phyloP scores from a whole-genome alignment of 1,139 yeast species.

The Ogataea hybrid region DNA sequence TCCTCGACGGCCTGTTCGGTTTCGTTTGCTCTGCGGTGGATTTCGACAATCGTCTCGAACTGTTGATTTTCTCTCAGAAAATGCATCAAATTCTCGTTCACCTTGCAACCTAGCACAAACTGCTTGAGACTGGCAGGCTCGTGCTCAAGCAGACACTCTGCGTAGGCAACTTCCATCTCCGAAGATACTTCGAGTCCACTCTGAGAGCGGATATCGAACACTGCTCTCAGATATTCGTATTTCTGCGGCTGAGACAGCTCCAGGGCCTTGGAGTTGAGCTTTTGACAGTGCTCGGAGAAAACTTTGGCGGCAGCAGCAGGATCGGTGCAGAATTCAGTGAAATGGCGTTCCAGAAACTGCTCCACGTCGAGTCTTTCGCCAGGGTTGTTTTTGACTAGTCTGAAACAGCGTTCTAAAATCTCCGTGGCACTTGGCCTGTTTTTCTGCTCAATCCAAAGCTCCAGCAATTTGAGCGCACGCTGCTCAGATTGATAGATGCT shows the following conservation, averaged over 20 bases:
- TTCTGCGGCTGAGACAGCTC: conserved; percentile 31
- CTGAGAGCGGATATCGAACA: conserved; percentile 21
- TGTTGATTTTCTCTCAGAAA: conserved; percentile 33
- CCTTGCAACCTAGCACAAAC: conserved; percentile 19
- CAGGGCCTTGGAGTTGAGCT: conserved; percentile 39
- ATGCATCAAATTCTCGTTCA: conserved; percentile 27
- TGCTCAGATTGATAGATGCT: conserved; percentile 54
- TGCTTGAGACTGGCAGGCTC: conserved; percentile 23
- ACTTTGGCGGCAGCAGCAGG: conserved; percentile 38
- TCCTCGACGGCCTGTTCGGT: conserved; percentile 21
- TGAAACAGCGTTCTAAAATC: conserved; percentile 43
- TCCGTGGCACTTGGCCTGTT: conserved; percentile 6
- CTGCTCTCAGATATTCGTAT: conserved; percentile 33
- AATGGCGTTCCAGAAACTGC: conserved; percentile 38
- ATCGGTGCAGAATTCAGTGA: conserved; percentile 38
- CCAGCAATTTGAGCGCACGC: conserved; percentile 48
- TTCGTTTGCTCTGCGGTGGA: conserved; percentile 17
- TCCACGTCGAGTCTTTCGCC: conserved; percentile 38
- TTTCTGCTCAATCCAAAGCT: conserved; percentile 35
- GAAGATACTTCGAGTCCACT: conserved; percentile 13
- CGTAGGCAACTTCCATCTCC: conserved; percentile 33
- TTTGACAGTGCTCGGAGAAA: conserved; percentile 39
- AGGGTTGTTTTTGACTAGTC: conserved; percentile 31
- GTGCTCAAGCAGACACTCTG: conserved; percentile 34
- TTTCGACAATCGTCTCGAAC: conserved; percentile 35